Percentiles rank a stretch among this genome's conserved stretches.
These are phyloP conservation scores for Elongisporangium undulatum DNA, from an alignment of 352 stramenopile genomes.

Conservation along the genomic window DNA sequence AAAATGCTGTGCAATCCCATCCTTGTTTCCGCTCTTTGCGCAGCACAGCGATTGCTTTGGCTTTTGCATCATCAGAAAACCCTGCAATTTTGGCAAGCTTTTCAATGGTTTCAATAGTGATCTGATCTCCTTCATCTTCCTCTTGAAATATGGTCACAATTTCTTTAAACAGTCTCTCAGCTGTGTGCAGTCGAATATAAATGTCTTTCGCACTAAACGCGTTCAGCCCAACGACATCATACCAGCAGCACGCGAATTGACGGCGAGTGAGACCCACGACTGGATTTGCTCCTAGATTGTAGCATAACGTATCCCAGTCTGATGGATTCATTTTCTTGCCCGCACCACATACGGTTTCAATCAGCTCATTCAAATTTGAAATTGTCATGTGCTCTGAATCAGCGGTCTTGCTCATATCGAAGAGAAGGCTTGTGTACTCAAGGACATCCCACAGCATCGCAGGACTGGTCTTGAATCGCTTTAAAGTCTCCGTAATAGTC, in stretches of 20 bases:
- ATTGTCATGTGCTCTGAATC: conserved; percentile 20
- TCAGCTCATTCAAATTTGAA: conserved; percentile 29
- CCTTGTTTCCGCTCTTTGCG: conserved; percentile 9
- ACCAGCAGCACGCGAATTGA: conserved; percentile 56
- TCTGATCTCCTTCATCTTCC: conserved; percentile 16
- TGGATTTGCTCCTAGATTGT: conserved; percentile 28
- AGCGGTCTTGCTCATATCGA: conserved; percentile 33
- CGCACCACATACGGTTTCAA: conserved; percentile 30
- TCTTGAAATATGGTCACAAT: conserved; percentile 43
- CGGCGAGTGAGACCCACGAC: conserved; percentile 28
- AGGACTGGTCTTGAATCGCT: conserved; percentile 41
- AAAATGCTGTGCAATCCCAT: conserved; percentile 35
- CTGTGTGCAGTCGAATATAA: conserved; percentile 41
- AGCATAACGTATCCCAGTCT: conserved; percentile 34
- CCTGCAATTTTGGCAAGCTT: conserved; percentile 26
- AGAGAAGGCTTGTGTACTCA: conserved; percentile 49
- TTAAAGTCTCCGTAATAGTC: conserved; percentile 40
- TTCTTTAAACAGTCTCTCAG: conserved; percentile 36
- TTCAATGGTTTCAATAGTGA: conserved; percentile 31
- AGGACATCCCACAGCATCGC: conserved; percentile 42
- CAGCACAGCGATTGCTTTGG: conserved; percentile 20
- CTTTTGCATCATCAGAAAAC: conserved; percentile 17
- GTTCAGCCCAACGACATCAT: conserved; percentile 34
- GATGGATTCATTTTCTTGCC: conserved; percentile 16
- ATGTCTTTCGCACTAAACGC: conserved; percentile 35